Conservation (phyloP, 257 asterid genomes). For the Capsicum chinense region DNA sequence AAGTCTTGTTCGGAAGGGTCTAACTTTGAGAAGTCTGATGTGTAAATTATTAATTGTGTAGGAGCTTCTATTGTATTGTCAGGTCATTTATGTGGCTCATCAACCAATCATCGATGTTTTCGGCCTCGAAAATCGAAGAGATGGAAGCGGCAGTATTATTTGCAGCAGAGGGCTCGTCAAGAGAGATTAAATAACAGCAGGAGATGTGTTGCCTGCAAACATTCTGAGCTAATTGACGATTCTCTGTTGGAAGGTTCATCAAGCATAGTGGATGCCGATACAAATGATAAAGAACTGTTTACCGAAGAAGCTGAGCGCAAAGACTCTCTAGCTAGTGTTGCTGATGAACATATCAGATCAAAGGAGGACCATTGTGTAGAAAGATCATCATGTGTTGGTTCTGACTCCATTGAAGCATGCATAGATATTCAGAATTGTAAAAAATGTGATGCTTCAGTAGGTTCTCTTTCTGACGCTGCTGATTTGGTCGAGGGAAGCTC, state of each 20-base stretch:
- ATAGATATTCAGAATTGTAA: constrained; percentile 43
- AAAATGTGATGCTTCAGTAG: constrained; percentile 40
- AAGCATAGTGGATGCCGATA: constrained; percentile 42
- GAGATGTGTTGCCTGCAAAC: constrained; percentile 64
- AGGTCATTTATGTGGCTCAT: constrained; percentile 52
- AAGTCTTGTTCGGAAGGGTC: neutral
- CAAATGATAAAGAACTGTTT: constrained; percentile 44
- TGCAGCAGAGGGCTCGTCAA: constrained; percentile 73
- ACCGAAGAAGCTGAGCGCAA: constrained; percentile 41
- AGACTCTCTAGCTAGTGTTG: constrained; percentile 23
- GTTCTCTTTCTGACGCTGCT: constrained; percentile 48
- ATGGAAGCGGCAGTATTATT: constrained; percentile 72
- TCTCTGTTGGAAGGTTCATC: constrained; percentile 45
- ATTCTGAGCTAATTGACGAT: constrained; percentile 42
- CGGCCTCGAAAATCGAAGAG: constrained; percentile 72
- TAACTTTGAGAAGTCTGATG: constrained; percentile 12
- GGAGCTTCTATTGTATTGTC: constrained; percentile 53
- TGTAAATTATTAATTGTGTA: constrained; percentile 39
- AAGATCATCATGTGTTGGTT: constrained; percentile 57
- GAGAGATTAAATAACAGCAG: constrained; percentile 64
- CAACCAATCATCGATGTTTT: constrained; percentile 60
- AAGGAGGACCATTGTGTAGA: constrained; percentile 37
- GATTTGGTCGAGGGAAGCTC: constrained; percentile 50
- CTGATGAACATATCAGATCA: constrained; percentile 39
- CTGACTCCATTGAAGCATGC: constrained; percentile 41